These are phyloP conservation scores for Pseudoperonospora humuli DNA, from an alignment of 352 stramenopile species.

Conservation along the genomic window DNA sequence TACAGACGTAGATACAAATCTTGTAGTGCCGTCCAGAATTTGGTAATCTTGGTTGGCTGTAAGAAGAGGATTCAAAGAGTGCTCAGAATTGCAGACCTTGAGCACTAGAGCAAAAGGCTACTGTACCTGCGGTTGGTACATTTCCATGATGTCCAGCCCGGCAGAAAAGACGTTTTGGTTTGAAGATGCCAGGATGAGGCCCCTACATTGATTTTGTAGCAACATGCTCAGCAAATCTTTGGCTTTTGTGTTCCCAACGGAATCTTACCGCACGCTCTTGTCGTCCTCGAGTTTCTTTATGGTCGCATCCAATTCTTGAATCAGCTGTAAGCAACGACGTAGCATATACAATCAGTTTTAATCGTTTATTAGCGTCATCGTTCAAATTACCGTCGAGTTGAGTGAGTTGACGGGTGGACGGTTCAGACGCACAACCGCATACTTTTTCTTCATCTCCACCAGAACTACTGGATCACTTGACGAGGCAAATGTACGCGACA, in stretches of 20 bases:
- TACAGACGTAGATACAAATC: slow-evolving; percentile 91
- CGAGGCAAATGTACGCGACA: slow-evolving; percentile 23
- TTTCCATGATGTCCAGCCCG: slow-evolving; percentile 89
- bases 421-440: slow-evolving; percentile 76
- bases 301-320: slow-evolving; percentile 55
- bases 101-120: background rate
- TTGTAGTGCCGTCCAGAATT: slow-evolving; percentile 91
- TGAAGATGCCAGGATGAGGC: slow-evolving; percentile 69
- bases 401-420: slow-evolving; percentile 76
- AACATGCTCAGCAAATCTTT: no score
- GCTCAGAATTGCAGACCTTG: background rate
- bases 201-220: no score
- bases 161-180: slow-evolving; percentile 86
- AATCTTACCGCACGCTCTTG: slow-evolving; percentile 57
- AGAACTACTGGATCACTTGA: slow-evolving; percentile 46
- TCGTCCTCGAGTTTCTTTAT: slow-evolving; percentile 70
- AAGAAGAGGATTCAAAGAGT: background rate
- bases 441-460: slow-evolving; percentile 64
- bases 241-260: no score
- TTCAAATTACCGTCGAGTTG: slow-evolving; percentile 43
- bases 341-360: background rate
- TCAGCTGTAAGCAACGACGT: slow-evolving; percentile 34
- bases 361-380: background rate
- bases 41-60: slow-evolving; percentile 48
- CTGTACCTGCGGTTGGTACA: slow-evolving; percentile 80